phyloP scores from a whole-genome alignment of 2,329 filamentous ascomycete genomes.

The Aspergillus ustus region DNA sequence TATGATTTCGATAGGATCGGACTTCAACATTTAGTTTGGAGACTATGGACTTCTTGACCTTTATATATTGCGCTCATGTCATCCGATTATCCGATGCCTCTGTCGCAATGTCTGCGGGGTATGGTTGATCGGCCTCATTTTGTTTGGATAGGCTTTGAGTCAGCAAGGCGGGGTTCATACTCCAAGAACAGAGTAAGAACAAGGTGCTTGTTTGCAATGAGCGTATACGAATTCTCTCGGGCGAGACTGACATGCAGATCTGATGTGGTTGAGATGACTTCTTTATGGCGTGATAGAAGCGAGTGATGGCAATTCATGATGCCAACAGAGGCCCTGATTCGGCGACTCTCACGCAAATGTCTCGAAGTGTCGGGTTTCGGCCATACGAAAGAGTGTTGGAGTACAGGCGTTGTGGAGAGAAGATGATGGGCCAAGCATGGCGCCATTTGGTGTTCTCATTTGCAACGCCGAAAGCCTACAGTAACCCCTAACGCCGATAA shows the following conservation, averaged over 20 bases:
- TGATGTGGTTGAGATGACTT: slow-evolving; percentile 7
- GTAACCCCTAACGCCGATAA: not conserved
- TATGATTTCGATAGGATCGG: not conserved
- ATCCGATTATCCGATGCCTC: slow-evolving; percentile 22
- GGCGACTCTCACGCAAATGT: not conserved
- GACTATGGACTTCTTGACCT: not conserved
- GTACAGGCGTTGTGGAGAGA: not conserved
- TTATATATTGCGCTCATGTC: slow-evolving; percentile 18
- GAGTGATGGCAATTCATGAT: slow-evolving; percentile 14
- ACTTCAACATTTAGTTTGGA: not conserved
- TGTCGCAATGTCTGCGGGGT: slow-evolving; percentile 32
- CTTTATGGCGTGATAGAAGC: slow-evolving; percentile 20
- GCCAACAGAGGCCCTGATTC: slow-evolving; percentile 8
- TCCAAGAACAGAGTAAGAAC: not conserved
- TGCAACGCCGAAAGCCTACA: slow-evolving; percentile 1
- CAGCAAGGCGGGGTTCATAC: slow-evolving; percentile 10
- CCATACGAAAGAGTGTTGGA: not conserved
- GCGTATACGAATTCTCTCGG: not conserved
- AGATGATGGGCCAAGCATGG: slow-evolving; percentile 27
- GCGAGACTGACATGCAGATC: slow-evolving; percentile 6
- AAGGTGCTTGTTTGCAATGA: not conserved
- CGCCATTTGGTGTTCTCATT: slow-evolving; percentile 28
- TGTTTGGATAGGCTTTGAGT: not conserved
- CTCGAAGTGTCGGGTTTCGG: not conserved
- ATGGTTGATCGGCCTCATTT: slow-evolving; percentile 19